Evolutionary conservation across 2,329 filamentous ascomycete genomes (phyloP).

Genomic region (Pestalotiopsis sp.): DNA sequence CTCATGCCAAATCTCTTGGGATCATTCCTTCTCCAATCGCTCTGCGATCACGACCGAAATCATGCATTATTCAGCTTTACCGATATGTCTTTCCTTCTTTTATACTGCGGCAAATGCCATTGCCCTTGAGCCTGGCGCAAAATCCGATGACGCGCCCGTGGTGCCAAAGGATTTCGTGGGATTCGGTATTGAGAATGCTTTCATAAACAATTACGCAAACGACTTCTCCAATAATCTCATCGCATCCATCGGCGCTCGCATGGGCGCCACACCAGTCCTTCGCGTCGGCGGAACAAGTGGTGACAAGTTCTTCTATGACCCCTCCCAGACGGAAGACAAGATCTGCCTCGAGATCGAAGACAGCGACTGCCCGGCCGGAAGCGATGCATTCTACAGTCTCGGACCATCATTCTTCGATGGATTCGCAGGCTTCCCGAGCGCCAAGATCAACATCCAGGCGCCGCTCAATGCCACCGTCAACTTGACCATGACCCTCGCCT

Average conservation of each 20-base stretch:
- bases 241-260: slow-evolving; percentile 4
- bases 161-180: slow-evolving; percentile 16
- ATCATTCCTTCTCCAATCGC: not conserved
- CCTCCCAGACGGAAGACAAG: slow-evolving; percentile 6
- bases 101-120: not conserved
- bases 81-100: not conserved
- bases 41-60: not conserved
- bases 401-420: slow-evolving; percentile 15
- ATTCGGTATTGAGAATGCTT: slow-evolving; percentile 14
- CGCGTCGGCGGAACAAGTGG: slow-evolving; percentile 18
- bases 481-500: slow-evolving; percentile 12
- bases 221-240: slow-evolving; percentile 15
- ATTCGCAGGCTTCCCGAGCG: slow-evolving; percentile 12
- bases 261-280: slow-evolving; percentile 10
- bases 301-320: slow-evolving; percentile 14
- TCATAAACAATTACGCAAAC: slow-evolving; percentile 16
- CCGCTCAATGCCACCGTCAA: slow-evolving; percentile 7
- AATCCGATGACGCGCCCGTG: not conserved
- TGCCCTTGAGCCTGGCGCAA: not conserved
- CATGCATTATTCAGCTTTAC: not conserved
- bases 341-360: not conserved
- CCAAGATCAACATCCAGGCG: slow-evolving; percentile 15
- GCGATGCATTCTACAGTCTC: slow-evolving; percentile 6
- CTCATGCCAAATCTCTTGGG: not conserved
- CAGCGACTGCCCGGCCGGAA: slow-evolving; percentile 12